Base-by-base conservation (phyloP, 2,329 filamentous ascomycete species). In the Pseudogymnoascus sp. region DNA sequence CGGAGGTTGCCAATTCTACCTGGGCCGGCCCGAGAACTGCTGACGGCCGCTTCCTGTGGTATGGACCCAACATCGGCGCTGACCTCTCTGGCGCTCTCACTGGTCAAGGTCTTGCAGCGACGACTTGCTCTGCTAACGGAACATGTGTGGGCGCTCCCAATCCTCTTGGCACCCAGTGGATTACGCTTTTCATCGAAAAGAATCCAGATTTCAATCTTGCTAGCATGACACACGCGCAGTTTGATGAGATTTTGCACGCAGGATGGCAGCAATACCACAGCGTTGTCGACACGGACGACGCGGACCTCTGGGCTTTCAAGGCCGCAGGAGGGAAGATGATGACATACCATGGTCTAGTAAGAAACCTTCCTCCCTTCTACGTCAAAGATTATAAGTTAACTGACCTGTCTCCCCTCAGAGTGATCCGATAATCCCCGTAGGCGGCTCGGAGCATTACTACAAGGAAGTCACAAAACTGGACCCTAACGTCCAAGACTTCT, bases 401-500 rank as follows among this genome's bases (percentile, higher is more conserved):
- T 55, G 33, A 12, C 48, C 9, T 29, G 6, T 12, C 12, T 35
- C 13, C 21, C 7, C 21, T 21, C 33, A 64, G 64, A 39, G 52
- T 52, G 65, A 67, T 27, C 31, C 35, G 25, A 35, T 66, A 6
- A 66, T 65, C n/a, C 58, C 64, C 15, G 29, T 59, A 5, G 18
- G 29, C 2, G 62, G 64, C 6, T 61, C 61, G 5, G 29, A 73
- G 69, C 58, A 65, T 5, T 74, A 72, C 59, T 72, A 70, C 55
- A 39, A 69, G 9, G 9, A 61, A 5, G 69, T 70, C 3, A 60
- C 61, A 12, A 64, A 52, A 4, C 21, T 66, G 1, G 65, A 66
- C n/a, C 63, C 64, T 0, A 64, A 69, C 1, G 61, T 72, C 0
- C 64, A 69, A 27, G 64, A 71, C 10, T 75, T 72, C 61, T 75